Conservation (phyloP, 129 eudicot species). For the Flaveria trinervia region DNA sequence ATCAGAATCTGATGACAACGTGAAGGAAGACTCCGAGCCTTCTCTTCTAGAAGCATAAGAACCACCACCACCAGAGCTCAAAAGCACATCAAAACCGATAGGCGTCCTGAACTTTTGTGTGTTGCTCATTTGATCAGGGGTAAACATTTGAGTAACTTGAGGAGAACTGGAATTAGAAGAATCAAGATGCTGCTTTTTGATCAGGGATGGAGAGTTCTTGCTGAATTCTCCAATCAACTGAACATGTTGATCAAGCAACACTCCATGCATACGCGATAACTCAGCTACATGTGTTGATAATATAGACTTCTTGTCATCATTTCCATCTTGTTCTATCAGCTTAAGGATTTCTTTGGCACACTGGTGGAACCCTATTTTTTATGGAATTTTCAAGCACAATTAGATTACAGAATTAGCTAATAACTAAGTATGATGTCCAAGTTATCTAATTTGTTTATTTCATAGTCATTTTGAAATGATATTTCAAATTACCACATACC, state of each 20-base stretch:
- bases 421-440: background rate
- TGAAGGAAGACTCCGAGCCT: constrained; percentile 57
- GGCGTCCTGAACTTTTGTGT: constrained; percentile 37
- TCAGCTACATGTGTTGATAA: constrained; percentile 47
- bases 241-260: constrained; percentile 55
- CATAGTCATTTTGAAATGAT: background rate
- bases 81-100: constrained; percentile 41
- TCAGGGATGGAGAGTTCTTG: constrained; percentile 27
- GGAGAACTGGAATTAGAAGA: constrained; percentile 33
- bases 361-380: constrained; percentile 52
- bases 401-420: constrained; percentile 7
- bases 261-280: constrained; percentile 46
- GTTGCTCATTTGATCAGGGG: constrained; percentile 60
- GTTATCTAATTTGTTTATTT: background rate
- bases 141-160: constrained; percentile 41
- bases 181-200: constrained; percentile 38
- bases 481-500: background rate
- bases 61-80: constrained; percentile 56
- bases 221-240: constrained; percentile 40
- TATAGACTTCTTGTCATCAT: constrained; percentile 36
- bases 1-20: constrained; percentile 77
- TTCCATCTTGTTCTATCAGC: constrained; percentile 45
- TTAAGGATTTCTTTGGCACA: constrained; percentile 44
- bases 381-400: background rate
- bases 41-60: constrained; percentile 49